phyloP scores from a whole-genome alignment of 495 filamentous ascomycete genomes.

The Thermochaetoides thermophila region DNA sequence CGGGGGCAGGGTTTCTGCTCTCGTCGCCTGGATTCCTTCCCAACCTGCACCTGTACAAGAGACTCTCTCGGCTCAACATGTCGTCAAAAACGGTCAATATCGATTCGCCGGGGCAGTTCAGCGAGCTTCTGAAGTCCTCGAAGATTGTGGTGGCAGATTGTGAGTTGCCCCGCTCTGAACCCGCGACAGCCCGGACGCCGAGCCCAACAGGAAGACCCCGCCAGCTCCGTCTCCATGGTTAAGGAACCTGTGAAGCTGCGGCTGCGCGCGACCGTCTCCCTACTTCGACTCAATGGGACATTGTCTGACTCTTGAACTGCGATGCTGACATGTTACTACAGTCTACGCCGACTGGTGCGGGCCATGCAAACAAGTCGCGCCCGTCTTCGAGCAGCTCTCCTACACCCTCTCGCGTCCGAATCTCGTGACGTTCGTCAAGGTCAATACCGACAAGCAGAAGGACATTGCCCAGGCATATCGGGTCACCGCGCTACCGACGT shows the following conservation, averaged over 20 bases:
- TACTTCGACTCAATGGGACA: slow-evolving; percentile 3
- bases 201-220: no score
- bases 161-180: no score
- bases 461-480: slow-evolving; percentile 56
- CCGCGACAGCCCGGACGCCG: no score
- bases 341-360: slow-evolving; percentile 83
- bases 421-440: slow-evolving; percentile 69
- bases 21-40: no score
- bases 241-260: neutral
- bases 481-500: slow-evolving; percentile 70
- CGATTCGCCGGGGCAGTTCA: slow-evolving; percentile 55
- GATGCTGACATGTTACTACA: no score
- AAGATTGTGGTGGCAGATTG: slow-evolving; percentile 74
- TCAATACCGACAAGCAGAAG: slow-evolving; percentile 66
- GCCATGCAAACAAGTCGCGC: slow-evolving; percentile 75
- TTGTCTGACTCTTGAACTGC: no score
- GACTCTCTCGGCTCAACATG: slow-evolving; percentile 38
- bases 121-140: slow-evolving; percentile 46
- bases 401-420: slow-evolving; percentile 54
- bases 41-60: no score
- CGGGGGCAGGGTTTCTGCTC: no score
- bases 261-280: neutral
- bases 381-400: slow-evolving; percentile 68
- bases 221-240: slow-evolving; percentile 4
- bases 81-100: slow-evolving; percentile 51